phyloP scores from a whole-genome alignment of 495 filamentous ascomycete genomes.

The Penicillium samsonianum region DNA sequence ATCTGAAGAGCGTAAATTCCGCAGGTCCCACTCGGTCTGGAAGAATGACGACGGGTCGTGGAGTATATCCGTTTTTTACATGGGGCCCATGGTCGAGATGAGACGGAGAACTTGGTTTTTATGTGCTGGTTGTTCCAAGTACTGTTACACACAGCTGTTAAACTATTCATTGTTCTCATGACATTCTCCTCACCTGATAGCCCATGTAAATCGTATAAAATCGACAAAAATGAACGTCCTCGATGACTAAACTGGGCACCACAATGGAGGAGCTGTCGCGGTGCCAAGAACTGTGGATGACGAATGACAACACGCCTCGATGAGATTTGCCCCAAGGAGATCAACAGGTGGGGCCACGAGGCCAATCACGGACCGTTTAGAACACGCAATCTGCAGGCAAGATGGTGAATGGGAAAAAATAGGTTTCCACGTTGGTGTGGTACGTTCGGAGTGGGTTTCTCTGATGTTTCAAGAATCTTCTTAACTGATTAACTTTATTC shows the following conservation, averaged over 20 bases:
- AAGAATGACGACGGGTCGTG: constrained; percentile 38
- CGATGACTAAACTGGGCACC: neutral
- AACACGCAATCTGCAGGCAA: constrained; percentile 37
- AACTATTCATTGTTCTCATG: neutral
- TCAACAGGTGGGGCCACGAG: constrained; percentile 1
- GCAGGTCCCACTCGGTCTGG: constrained; percentile 32
- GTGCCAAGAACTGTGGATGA: constrained; percentile 5
- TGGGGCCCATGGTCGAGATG: neutral
- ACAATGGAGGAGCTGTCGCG: neutral
- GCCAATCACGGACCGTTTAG: constrained; percentile 30
- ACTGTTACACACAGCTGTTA: neutral
- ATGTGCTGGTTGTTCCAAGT: neutral
- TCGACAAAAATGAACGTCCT: neutral
- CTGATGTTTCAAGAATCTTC: neutral
- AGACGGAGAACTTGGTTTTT: neutral
- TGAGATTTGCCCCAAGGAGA: constrained; percentile 10
- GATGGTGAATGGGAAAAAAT: constrained; percentile 40
- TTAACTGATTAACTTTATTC: neutral
- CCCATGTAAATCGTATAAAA: neutral
- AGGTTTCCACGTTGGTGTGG: constrained; percentile 25
- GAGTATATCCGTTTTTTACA: constrained; percentile 14
- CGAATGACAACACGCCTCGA: constrained; percentile 1
- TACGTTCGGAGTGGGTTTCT: neutral
- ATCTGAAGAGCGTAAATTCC: constrained; percentile 12
- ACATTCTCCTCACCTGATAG: neutral